phyloP scores from a whole-genome alignment of 768 basidiomycete genomes.

The Rubroboletus pulcherrimus region DNA sequence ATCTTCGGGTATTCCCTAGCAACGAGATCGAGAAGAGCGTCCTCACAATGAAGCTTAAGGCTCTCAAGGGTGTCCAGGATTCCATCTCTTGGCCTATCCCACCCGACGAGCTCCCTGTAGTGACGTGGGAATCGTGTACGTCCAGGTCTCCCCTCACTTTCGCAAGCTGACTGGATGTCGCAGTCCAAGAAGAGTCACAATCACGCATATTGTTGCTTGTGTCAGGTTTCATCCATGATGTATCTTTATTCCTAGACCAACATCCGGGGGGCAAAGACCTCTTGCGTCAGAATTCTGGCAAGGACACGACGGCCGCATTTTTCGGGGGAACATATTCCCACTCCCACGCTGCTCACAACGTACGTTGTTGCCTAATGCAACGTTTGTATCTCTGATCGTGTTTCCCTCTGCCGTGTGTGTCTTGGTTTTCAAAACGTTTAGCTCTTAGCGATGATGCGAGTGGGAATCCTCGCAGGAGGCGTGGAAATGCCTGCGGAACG shows the following conservation, averaged over 20 bases:
- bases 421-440: constrained; percentile 13
- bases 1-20: constrained; percentile 81
- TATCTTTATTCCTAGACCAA: constrained; percentile 63
- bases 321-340: constrained; percentile 83
- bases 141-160: constrained; percentile 8
- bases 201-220: constrained; percentile 65
- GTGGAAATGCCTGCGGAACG: constrained; percentile 48
- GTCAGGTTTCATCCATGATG: constrained; percentile 86
- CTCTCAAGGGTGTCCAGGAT: constrained; percentile 62
- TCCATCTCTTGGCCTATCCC: constrained; percentile 56
- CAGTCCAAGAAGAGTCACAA: constrained; percentile 68
- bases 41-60: constrained; percentile 79
- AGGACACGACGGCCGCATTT: constrained; percentile 81
- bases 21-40: constrained; percentile 85
- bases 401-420: background rate
- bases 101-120: constrained; percentile 62
- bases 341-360: constrained; percentile 80
- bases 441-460: constrained; percentile 77
- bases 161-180: background rate
- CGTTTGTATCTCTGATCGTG: constrained; percentile 1
- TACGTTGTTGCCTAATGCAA: constrained; percentile 31
- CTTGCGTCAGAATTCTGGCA: constrained; percentile 61
- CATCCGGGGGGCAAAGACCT: constrained; percentile 76
- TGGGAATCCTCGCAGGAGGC: constrained; percentile 63
- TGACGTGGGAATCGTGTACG: constrained; percentile 81